phyloP scores from a whole-genome alignment of 192 early-diverging fungal species.

The Helicostylum pulchrum region DNA sequence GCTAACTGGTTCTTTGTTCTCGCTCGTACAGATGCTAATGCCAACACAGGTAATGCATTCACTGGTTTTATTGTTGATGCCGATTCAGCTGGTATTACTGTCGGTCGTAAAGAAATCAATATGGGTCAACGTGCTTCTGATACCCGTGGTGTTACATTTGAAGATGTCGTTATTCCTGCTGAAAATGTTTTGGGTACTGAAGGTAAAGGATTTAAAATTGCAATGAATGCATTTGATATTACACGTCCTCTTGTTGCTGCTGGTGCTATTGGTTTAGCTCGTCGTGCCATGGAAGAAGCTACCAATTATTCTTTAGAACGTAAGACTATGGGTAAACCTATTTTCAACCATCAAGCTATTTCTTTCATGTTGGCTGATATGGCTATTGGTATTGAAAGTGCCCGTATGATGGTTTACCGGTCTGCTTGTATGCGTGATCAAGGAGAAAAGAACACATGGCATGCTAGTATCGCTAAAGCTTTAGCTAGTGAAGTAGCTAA shows the following conservation, averaged over 20 bases:
- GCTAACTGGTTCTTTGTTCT: constrained; percentile 98
- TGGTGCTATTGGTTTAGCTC: constrained; percentile 85
- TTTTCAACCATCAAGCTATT: constrained; percentile 88
- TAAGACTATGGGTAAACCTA: constrained; percentile 93
- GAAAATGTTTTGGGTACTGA: constrained; percentile 73
- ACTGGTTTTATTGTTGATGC: constrained; percentile 96
- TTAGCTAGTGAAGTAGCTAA: constrained; percentile 80
- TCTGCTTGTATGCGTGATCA: constrained; percentile 84
- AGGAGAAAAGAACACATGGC: constrained; percentile 86
- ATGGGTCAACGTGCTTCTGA: constrained; percentile 95
- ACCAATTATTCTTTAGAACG: constrained; percentile 84
- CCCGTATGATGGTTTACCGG: constrained; percentile 81
- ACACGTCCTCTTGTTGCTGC: constrained; percentile 89
- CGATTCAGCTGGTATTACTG: constrained; percentile 82
- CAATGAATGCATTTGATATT: constrained; percentile 95
- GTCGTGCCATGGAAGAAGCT: constrained; percentile 92
- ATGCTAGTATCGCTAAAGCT: constrained; percentile 89
- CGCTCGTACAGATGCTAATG: constrained; percentile 80
- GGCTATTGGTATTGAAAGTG: constrained; percentile 91
- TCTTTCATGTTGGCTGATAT: constrained; percentile 95
- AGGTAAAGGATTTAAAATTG: constrained; percentile 93
- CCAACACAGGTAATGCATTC: constrained; percentile 81
- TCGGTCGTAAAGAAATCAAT: constrained; percentile 94
- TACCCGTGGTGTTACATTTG: constrained; percentile 87
- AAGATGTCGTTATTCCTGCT: constrained; percentile 78